Conservation (phyloP, 1,284 basidiomycete species). For the Mrakiaceae sp. region DNA sequence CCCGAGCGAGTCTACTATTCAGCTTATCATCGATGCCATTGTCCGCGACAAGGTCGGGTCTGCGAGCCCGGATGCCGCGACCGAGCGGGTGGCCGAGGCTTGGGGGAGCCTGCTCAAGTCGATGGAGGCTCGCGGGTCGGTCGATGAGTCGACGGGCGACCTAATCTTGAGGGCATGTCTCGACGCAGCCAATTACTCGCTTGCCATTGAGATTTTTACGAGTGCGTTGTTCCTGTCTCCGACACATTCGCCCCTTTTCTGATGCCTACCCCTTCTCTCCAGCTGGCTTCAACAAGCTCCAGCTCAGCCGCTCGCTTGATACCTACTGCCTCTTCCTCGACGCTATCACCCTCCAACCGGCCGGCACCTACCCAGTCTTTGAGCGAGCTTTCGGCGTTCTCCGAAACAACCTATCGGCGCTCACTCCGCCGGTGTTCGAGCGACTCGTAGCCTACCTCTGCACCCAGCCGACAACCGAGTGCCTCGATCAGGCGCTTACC, state of each 20-base stretch:
- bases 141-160: slow-evolving; percentile 8
- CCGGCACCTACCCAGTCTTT: slow-evolving; percentile 4
- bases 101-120: slow-evolving; percentile 9
- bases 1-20: slow-evolving; percentile 41
- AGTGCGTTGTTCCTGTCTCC: not conserved
- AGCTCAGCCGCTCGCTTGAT: slow-evolving; percentile 6
- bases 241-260: not conserved
- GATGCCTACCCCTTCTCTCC: not conserved
- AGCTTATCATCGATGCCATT: slow-evolving; percentile 26
- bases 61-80: not conserved
- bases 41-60: not conserved
- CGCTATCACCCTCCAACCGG: slow-evolving; percentile 7
- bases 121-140: slow-evolving; percentile 2
- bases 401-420: no score
- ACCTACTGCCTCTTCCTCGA: slow-evolving; percentile 13
- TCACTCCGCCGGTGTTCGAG: slow-evolving; percentile 9
- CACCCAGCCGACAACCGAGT: not conserved
- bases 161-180: slow-evolving; percentile 9
- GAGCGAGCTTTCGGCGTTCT: not conserved
- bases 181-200: not conserved
- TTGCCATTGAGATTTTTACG: slow-evolving; percentile 13
- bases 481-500: not conserved
- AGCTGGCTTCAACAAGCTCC: not conserved
- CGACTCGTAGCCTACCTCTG: slow-evolving; percentile 12
- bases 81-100: slow-evolving; percentile 4